phyloP scores from a whole-genome alignment of 2,329 filamentous ascomycete genomes.

The Fusarium longipes region DNA sequence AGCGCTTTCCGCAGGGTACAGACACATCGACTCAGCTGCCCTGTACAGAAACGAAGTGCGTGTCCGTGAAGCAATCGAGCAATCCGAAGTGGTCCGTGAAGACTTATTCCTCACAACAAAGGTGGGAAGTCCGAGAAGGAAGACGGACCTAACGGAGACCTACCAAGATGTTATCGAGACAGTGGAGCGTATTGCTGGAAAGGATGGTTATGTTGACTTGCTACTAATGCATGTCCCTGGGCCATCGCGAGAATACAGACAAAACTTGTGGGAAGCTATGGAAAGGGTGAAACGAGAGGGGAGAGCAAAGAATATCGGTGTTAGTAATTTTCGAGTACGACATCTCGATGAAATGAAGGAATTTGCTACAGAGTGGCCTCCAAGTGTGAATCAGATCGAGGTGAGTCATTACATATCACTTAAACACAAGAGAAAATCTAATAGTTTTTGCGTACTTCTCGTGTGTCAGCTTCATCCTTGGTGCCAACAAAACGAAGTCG shows the following conservation, averaged over 20 bases:
- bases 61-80: conserved; percentile 71
- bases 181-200: conserved; percentile 68
- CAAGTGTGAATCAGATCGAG: conserved; percentile 80
- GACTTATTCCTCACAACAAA: conserved; percentile 79
- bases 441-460: not conserved
- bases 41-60: conserved; percentile 74
- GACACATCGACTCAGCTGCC: conserved; percentile 73
- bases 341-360: conserved; percentile 76
- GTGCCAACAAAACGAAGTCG: conserved; percentile 64
- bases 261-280: conserved; percentile 73
- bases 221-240: conserved; percentile 76
- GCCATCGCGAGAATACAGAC: conserved; percentile 64
- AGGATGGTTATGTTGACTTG: conserved; percentile 74
- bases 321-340: conserved; percentile 76
- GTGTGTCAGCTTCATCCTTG: conserved; percentile 73
- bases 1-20: conserved; percentile 69
- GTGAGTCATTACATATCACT: conserved; percentile 54
- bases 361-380: conserved; percentile 74
- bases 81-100: conserved; percentile 65
- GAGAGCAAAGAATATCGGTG: conserved; percentile 73
- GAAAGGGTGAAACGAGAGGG: conserved; percentile 71
- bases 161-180: conserved; percentile 71
- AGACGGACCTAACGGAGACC: conserved; percentile 58
- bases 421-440: not conserved
- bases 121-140: conserved; percentile 63